Conservation (phyloP, 345 rosid species). For the Alliaria petiolata region DNA sequence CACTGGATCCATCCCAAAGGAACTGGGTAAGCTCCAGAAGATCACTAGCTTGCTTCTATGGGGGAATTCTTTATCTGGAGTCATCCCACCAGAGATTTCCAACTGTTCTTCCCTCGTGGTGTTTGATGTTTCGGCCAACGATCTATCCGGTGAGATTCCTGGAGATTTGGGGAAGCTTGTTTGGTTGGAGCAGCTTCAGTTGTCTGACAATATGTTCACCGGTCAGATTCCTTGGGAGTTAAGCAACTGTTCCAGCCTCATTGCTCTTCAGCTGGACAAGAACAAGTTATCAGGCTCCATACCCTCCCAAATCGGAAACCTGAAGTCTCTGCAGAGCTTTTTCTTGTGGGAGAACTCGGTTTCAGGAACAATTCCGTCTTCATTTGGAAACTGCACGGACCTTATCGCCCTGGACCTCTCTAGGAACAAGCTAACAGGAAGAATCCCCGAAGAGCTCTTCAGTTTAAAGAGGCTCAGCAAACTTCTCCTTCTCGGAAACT, state of each 20-base stretch:
- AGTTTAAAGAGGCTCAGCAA: conserved; percentile 81
- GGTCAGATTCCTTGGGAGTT: conserved; percentile 76
- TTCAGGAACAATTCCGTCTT: conserved; percentile 77
- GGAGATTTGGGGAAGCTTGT: conserved; percentile 72
- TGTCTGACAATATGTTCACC: conserved; percentile 75
- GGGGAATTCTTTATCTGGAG: conserved; percentile 77
- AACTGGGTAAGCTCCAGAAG: conserved; percentile 77
- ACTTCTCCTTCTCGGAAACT: conserved; percentile 90
- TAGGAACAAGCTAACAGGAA: conserved; percentile 78
- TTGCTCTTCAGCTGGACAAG: conserved; percentile 90
- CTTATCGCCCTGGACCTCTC: conserved; percentile 81
- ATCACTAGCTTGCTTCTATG: conserved; percentile 90
- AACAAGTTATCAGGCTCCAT: conserved; percentile 75
- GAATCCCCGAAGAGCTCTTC: conserved; percentile 83
- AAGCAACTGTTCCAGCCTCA: conserved; percentile 82
- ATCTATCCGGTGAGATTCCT: conserved; percentile 72
- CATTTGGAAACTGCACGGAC: conserved; percentile 84
- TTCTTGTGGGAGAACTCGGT: conserved; percentile 91
- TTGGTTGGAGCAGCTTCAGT: conserved; percentile 84
- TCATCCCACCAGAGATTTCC: conserved; percentile 77
- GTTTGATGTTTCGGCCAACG: conserved; percentile 85
- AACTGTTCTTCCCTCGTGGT: conserved; percentile 91
- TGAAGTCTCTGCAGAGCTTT: conserved; percentile 76
- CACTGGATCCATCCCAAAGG: conserved; percentile 75
- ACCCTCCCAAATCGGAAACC: conserved; percentile 68